phyloP scores from a whole-genome alignment of 345 rosid species.

The Brassica napus region DNA sequence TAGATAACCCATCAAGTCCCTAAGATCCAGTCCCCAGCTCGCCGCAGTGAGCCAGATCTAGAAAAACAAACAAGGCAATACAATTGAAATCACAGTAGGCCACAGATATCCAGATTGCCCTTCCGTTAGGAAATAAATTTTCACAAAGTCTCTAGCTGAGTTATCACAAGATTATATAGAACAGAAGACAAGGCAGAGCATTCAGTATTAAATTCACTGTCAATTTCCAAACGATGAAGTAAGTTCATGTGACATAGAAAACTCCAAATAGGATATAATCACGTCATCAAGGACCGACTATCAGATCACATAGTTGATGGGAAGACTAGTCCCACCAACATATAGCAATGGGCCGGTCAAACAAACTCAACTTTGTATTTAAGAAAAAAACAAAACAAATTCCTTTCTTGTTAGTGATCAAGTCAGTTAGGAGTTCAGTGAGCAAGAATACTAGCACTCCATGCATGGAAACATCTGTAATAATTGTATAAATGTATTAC shows the following conservation, averaged over 20 bases:
- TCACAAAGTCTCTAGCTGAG: neutral
- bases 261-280: neutral
- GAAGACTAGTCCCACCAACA: neutral
- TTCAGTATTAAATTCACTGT: neutral
- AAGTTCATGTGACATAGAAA: neutral
- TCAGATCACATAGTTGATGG: neutral
- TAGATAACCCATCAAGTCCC: slow-evolving; percentile 76
- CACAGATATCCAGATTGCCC: slow-evolving; percentile 31
- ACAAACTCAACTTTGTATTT: neutral
- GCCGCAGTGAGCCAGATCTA: slow-evolving; percentile 82
- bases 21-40: slow-evolving; percentile 70
- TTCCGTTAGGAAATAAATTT: slow-evolving; percentile 10
- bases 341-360: neutral
- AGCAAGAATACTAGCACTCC: neutral
- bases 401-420: too few species aligned
- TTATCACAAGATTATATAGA: neutral
- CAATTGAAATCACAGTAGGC: slow-evolving; percentile 44
- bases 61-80: slow-evolving; percentile 72
- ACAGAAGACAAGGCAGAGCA: neutral
- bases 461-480: neutral
- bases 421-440: neutral
- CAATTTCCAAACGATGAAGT: neutral
- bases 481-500: neutral
- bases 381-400: too few species aligned
- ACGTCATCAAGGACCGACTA: neutral